Evolutionary conservation across 148 eudicot species (phyloP).

Genomic region (Silene latifolia): DNA sequence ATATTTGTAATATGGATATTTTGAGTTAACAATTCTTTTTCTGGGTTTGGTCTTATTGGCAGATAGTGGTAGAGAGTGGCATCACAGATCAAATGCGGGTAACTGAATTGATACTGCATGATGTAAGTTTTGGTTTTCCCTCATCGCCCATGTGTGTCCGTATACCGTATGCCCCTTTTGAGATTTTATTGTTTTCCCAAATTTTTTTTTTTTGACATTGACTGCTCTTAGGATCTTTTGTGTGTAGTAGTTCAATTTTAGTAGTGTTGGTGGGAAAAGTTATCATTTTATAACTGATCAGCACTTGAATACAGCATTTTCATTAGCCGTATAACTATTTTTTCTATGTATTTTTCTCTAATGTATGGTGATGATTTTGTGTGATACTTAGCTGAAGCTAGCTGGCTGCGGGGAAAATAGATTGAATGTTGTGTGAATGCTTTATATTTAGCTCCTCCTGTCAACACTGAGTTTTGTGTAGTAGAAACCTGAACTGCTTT

Average conservation of each 20-base stretch:
- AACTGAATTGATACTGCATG: conserved; percentile 74
- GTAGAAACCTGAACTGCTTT: background rate
- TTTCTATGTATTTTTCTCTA: background rate
- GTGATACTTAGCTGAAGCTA: conserved; percentile 4
- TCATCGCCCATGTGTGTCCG: background rate
- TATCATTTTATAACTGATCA: background rate
- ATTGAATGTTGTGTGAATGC: background rate
- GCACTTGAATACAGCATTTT: background rate
- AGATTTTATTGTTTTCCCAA: background rate
- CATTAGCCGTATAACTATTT: background rate
- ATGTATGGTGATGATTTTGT: background rate
- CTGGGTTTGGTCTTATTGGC: conserved; percentile 28
- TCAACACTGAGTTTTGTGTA: background rate
- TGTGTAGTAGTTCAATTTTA: conserved; percentile 4
- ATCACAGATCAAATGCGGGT: conserved; percentile 86
- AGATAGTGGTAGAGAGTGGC: conserved; percentile 89
- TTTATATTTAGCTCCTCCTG: background rate
- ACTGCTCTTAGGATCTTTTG: conserved; percentile 1
- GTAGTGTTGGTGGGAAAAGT: background rate
- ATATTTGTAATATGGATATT: background rate
- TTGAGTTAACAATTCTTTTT: background rate
- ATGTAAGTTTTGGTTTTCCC: conserved; percentile 52
- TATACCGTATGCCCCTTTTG: background rate
- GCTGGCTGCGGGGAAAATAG: background rate
- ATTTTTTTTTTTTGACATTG: background rate